phyloP scores from a whole-genome alignment of 371 early-diverging fungal species.

The Dentiscutata heterogama region DNA sequence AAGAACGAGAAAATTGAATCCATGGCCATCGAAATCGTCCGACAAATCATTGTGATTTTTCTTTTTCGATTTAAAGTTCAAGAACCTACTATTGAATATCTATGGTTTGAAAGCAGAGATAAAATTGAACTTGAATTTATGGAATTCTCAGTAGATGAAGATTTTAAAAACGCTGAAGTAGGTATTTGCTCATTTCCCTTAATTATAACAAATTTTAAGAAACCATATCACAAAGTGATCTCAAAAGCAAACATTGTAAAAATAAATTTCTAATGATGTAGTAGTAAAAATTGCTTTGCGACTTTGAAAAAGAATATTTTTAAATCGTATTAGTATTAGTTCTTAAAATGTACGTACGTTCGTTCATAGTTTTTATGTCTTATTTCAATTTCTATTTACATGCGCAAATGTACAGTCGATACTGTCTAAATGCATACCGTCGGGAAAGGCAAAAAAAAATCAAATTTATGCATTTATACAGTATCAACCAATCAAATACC shows the following conservation, averaged over 20 bases:
- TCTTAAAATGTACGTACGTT: no score
- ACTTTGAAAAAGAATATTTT: no score
- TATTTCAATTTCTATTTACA: no score
- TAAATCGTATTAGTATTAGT: no score
- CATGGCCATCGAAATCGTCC: neutral
- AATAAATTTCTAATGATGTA: neutral
- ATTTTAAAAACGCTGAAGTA: neutral
- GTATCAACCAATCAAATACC: no score
- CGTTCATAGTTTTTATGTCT: no score
- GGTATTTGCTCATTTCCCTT: slow-evolving; percentile 43
- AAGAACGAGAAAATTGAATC: slow-evolving; percentile 14
- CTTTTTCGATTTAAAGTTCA: slow-evolving; percentile 19
- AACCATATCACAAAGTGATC: neutral
- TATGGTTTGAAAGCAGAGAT: neutral
- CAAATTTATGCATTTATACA: no score
- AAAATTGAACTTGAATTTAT: slow-evolving; percentile 3
- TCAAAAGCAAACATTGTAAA: neutral
- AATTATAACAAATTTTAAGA: neutral
- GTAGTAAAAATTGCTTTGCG: no score
- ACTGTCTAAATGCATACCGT: no score
- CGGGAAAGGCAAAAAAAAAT: no score
- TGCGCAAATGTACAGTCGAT: no score
- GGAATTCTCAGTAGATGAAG: slow-evolving; percentile 12
- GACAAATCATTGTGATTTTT: slow-evolving; percentile 6
- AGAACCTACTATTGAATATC: slow-evolving; percentile 4